Evolutionary conservation across 2,329 filamentous ascomycete species (phyloP).

Genomic region (Periglandula ipomoeae): DNA sequence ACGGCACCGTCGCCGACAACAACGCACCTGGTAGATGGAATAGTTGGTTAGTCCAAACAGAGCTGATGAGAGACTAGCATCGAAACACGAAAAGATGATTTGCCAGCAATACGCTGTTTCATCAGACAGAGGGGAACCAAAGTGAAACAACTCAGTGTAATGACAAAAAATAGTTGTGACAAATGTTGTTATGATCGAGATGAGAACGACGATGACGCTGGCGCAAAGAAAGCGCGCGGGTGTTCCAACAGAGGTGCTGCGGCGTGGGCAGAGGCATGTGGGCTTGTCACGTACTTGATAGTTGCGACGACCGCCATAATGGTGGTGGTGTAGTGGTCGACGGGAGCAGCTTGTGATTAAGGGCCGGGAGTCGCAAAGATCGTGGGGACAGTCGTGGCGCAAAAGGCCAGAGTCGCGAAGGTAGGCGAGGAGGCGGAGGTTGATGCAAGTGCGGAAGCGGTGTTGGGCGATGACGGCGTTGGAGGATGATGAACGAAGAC

Average conservation of each 20-base stretch:
- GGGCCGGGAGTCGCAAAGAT: neutral
- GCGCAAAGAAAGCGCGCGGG: neutral
- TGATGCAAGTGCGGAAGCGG: conserved; percentile 1
- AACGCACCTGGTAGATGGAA: conserved; percentile 61
- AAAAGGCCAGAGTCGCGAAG: conserved; percentile 4
- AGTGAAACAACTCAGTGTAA: neutral
- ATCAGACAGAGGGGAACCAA: neutral
- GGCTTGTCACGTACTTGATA: conserved; percentile 44
- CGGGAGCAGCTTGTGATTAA: conserved; percentile 1
- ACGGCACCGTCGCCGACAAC: conserved; percentile 99
- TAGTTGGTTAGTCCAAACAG: neutral
- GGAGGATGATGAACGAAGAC: conserved; percentile 4
- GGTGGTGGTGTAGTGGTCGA: conserved; percentile 18
- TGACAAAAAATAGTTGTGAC: neutral
- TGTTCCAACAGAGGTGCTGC: conserved; percentile 10
- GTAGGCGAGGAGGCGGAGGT: neutral
- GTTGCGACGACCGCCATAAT: conserved; percentile 53
- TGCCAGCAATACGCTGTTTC: neutral
- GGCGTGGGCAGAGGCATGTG: conserved; percentile 6
- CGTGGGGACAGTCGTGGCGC: conserved; percentile 2
- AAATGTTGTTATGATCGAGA: no score
- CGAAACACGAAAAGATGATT: neutral
- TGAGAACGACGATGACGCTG: neutral
- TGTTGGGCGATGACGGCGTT: conserved; percentile 1
- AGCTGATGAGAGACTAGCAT: neutral